Percentiles rank a stretch among this genome's conserved stretches.
Conservation (phyloP, 2,329 filamentous ascomycete species). For the Alternaria gansuensis region DNA sequence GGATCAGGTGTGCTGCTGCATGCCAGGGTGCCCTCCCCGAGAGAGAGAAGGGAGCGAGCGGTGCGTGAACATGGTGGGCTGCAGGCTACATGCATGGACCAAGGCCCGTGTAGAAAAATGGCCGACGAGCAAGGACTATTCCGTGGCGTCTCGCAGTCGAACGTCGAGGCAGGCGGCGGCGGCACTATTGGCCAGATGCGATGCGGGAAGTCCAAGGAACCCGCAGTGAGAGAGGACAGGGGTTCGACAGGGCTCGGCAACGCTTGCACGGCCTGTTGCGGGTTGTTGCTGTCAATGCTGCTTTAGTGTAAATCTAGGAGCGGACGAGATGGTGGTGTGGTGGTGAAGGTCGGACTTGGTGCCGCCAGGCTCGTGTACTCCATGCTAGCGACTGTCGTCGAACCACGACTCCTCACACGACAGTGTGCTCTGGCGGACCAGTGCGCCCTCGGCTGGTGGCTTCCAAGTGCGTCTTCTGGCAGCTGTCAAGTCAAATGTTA, state of each 20-base stretch:
- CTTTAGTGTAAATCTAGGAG: slow-evolving; percentile 36
- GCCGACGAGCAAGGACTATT: slow-evolving; percentile 53
- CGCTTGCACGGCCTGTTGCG: slow-evolving; percentile 52
- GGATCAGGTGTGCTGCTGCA: slow-evolving; percentile 50
- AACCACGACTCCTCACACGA: slow-evolving; percentile 33
- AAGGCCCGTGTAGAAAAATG: slow-evolving; percentile 51
- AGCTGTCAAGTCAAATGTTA: slow-evolving; percentile 50
- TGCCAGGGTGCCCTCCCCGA: slow-evolving; percentile 46
- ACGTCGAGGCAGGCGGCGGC: slow-evolving; percentile 46
- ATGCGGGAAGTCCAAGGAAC: slow-evolving; percentile 52
- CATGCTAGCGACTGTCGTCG: slow-evolving; percentile 41
- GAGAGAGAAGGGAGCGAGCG: slow-evolving; percentile 46
- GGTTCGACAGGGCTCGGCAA: slow-evolving; percentile 53
- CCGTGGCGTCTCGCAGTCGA: slow-evolving; percentile 51
- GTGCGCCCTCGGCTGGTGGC: slow-evolving; percentile 30
- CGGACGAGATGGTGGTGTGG: slow-evolving; percentile 28
- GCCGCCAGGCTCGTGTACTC: slow-evolving; percentile 37
- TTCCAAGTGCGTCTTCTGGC: slow-evolving; percentile 39
- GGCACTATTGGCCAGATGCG: slow-evolving; percentile 51
- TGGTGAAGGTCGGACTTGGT: slow-evolving; percentile 35
- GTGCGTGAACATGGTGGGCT: slow-evolving; percentile 50
- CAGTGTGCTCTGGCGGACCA: slow-evolving; percentile 6
- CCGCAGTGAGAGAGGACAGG: slow-evolving; percentile 42
- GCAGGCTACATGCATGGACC: slow-evolving; percentile 46
- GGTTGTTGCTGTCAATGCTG: slow-evolving; percentile 48